phyloP scores from a whole-genome alignment of 1,284 basidiomycete species.

The Apiotrichum veenhuisii region DNA sequence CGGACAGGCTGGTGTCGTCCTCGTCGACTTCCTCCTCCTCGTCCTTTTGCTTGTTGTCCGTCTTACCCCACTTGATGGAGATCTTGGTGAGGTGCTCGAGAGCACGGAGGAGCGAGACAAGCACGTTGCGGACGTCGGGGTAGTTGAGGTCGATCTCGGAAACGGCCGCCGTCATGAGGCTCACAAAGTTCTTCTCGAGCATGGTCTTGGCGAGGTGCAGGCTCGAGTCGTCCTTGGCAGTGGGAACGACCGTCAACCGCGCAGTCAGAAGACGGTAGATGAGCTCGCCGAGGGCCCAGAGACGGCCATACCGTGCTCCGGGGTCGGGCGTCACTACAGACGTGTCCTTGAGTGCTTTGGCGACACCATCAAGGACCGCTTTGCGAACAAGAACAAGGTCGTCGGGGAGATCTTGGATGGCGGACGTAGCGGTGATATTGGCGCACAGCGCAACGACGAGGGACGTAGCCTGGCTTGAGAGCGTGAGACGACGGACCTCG shows the following conservation, averaged over 20 bases:
- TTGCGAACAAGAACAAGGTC: slow-evolving; percentile 84
- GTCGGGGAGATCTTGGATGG: slow-evolving; percentile 69
- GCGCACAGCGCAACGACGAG: slow-evolving; percentile 87
- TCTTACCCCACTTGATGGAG: slow-evolving; percentile 93
- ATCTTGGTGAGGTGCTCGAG: slow-evolving; percentile 89
- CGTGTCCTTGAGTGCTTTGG: slow-evolving; percentile 79
- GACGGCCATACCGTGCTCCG: slow-evolving; percentile 78
- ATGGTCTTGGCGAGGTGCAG: slow-evolving; percentile 86
- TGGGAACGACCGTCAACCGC: slow-evolving; percentile 58
- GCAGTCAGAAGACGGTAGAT: slow-evolving; percentile 83
- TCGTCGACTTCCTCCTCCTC: slow-evolving; percentile 48
- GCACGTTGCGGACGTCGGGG: slow-evolving; percentile 79
- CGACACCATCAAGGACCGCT: slow-evolving; percentile 82
- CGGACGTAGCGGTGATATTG: slow-evolving; percentile 60
- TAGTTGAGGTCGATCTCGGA: slow-evolving; percentile 95
- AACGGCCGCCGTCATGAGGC: slow-evolving; percentile 79
- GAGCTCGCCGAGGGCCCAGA: slow-evolving; percentile 82
- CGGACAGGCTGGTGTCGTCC: slow-evolving; percentile 31
- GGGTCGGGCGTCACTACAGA: slow-evolving; percentile 58
- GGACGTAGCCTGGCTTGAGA: slow-evolving; percentile 79
- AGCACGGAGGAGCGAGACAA: slow-evolving; percentile 81
- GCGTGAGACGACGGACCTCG: slow-evolving; percentile 50
- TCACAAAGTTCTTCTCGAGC: slow-evolving; percentile 96
- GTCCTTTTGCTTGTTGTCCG: slow-evolving; percentile 64
- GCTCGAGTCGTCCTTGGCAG: slow-evolving; percentile 23